Base-by-base conservation (phyloP, 73 alveolate species). In the Loxodes magnus region DNA sequence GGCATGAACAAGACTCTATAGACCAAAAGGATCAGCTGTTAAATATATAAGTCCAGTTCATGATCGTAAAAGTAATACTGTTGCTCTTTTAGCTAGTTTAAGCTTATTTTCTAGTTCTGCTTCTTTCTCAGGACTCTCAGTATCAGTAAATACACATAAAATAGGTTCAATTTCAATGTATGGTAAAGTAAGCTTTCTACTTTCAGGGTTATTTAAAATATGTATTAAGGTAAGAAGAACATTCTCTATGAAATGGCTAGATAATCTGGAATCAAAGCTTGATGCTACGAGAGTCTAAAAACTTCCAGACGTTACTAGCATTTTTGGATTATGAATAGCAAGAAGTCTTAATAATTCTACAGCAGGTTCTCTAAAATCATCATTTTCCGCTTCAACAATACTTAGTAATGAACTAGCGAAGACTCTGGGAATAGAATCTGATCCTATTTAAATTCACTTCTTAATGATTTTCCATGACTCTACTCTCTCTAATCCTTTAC, bases 401-500 rank as follows among this genome's bases (percentile, higher is more conserved):
- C 43, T 15, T 22, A 46, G 15, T 9, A 46, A 22, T 12, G 53
- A 7, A 2, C 17, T 46, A 25, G n/a, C 7, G n/a, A 46, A 10
- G 1, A 21, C 39, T 25, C 27, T 46, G 27, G 59, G 59, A 19
- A 46, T 25, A 46, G 7, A 12, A n/a, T 46, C 17, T 12, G 59
- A 22, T 7, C 43, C 28, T n/a, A 46, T 24, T 25, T 46, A 37
- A 46, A 46, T 37, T 24, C 59, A 46, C 34, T 19, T 46, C 34
- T 24, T 22, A 0, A 46, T 46, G n/a, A 46, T n/a, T 41, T 46
- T 46, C 3, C 59, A 46, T 10, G 59, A 37, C 17, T 46, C 59
- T n/a, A 46, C 27, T 1, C 59, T 12, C 17, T 46, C 59, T 35
- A 68, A n/a, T n/a, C n/a, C n/a, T n/a, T n/a, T n/a, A n/a, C n/a